Percentiles rank a stretch among this genome's conserved stretches.
phyloP scores from a whole-genome alignment of 169 alveolate genomes.

The Perkinsus marinus region DNA sequence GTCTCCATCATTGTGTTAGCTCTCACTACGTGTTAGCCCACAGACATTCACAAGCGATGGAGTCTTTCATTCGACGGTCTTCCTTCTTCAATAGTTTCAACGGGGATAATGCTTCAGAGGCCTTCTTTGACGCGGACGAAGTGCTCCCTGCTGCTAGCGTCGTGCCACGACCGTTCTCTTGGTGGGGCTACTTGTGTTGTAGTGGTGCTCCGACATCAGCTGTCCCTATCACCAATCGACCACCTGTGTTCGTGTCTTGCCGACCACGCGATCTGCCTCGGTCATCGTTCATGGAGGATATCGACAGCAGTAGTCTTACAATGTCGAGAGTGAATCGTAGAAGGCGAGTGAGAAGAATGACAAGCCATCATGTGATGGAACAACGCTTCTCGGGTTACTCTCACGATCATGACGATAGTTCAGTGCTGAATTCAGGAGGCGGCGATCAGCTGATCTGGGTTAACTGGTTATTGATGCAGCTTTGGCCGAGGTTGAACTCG shows the following conservation, averaged over 20 bases:
- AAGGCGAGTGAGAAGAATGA: not conserved
- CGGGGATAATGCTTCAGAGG: not conserved
- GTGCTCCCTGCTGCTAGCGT: not conserved
- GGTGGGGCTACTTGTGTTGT: not conserved
- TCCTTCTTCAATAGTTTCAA: not conserved
- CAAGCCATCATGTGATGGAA: not conserved
- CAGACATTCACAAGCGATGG: not conserved
- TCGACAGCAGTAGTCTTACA: not conserved
- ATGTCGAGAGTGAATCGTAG: not conserved
- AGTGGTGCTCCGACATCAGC: not conserved
- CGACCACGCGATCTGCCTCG: not conserved
- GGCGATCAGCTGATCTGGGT: not conserved
- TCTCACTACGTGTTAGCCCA: too few species aligned
- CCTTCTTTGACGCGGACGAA: not conserved
- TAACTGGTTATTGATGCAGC: not conserved
- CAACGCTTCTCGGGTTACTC: not conserved
- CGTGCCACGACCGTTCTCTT: not conserved
- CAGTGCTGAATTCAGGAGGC: not conserved
- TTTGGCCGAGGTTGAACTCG: not conserved
- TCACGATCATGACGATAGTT: not conserved
- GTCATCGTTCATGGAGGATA: not conserved
- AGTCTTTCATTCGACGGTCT: not conserved
- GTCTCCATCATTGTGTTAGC: too few species aligned
- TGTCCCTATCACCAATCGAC: not conserved
- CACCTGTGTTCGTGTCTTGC: not conserved